phyloP scores from a whole-genome alignment of 805 yeast species.

The Spathaspora passalidarum region DNA sequence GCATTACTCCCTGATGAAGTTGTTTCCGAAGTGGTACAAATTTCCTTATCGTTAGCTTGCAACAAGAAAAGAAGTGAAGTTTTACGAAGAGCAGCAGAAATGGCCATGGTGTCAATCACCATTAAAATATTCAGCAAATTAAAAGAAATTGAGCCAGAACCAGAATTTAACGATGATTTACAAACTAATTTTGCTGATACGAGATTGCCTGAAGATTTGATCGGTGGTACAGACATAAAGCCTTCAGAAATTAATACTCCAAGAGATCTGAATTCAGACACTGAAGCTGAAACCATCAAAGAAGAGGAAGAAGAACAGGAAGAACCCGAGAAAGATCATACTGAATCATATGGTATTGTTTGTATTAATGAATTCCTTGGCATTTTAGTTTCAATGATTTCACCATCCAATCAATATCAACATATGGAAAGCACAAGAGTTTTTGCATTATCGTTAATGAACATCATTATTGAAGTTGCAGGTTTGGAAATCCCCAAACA shows the following conservation, averaged over 20 bases:
- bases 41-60: slow-evolving; percentile 87
- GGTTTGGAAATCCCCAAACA: slow-evolving; percentile 61
- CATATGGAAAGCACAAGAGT: slow-evolving; percentile 86
- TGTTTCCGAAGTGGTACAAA: slow-evolving; percentile 84
- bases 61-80: slow-evolving; percentile 90
- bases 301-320: slow-evolving; percentile 9
- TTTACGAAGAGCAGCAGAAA: slow-evolving; percentile 83
- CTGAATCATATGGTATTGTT: slow-evolving; percentile 60
- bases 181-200: slow-evolving; percentile 48
- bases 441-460: slow-evolving; percentile 73
- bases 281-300: background rate
- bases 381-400: slow-evolving; percentile 71
- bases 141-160: slow-evolving; percentile 54
- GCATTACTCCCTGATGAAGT: slow-evolving; percentile 73
- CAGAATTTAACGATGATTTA: slow-evolving; percentile 36
- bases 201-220: slow-evolving; percentile 55
- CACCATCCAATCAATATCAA: slow-evolving; percentile 78
- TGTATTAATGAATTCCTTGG: slow-evolving; percentile 76
- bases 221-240: slow-evolving; percentile 42
- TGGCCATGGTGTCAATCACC: slow-evolving; percentile 69
- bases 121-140: slow-evolving; percentile 64
- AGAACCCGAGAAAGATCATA: slow-evolving; percentile 13
- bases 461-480: slow-evolving; percentile 76
- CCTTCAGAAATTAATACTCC: slow-evolving; percentile 14
- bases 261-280: slow-evolving; percentile 6